These are phyloP conservation scores for Eucalyptus rudis DNA, from an alignment of 345 rosid species.

Conservation along the genomic window DNA sequence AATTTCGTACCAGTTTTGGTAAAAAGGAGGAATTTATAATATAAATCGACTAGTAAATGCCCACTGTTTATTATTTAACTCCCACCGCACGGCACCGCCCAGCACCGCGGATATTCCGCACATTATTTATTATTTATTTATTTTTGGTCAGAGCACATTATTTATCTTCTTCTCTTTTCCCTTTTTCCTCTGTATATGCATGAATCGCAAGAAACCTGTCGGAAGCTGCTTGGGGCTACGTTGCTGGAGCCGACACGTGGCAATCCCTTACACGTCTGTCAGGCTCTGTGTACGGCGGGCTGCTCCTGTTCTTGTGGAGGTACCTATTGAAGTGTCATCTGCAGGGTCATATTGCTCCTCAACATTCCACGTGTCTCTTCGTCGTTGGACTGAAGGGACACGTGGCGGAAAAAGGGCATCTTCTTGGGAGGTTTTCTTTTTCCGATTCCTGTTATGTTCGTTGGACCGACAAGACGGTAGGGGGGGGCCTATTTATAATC, in stretches of 20 bases:
- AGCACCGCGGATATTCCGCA: not conserved
- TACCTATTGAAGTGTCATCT: no score
- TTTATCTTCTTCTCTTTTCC: no score
- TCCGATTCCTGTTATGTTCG: no score
- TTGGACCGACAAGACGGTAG: rapidly evolving
- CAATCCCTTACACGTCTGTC: not conserved
- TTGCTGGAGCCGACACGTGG: not conserved
- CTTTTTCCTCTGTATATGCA: not conserved
- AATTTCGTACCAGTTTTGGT: not conserved
- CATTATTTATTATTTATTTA: not conserved
- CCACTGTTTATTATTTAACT: not conserved
- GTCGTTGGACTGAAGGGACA: no score
- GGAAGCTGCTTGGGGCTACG: not conserved
- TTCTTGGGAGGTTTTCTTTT: no score
- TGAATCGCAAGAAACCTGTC: not conserved
- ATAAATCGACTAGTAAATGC: not conserved
- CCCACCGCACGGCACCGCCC: not conserved
- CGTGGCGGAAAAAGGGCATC: no score
- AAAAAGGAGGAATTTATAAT: not conserved
- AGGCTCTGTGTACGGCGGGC: no score
- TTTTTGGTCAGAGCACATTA: no score
- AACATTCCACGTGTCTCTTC: no score
- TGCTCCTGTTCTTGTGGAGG: no score
- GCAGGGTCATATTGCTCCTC: rapidly evolving
- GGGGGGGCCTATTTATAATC: no score